These are phyloP conservation scores for Kodamaea jinghongensis DNA, from an alignment of 805 yeast genomes.

Conservation along the genomic window DNA sequence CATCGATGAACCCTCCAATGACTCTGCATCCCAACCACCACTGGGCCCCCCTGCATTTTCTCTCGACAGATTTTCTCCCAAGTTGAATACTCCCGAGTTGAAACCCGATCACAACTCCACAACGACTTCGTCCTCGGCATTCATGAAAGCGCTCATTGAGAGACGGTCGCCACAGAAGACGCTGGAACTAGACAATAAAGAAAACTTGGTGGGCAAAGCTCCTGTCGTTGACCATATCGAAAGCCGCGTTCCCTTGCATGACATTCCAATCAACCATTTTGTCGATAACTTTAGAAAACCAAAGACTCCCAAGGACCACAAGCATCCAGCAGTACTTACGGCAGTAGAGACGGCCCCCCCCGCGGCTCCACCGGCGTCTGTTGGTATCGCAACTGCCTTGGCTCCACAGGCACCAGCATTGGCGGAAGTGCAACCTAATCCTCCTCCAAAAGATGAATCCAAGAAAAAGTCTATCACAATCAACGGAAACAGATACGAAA, in stretches of 20 bases:
- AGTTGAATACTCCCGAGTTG: conserved; percentile 1
- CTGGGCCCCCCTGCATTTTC: conserved; percentile 8
- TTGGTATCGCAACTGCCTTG: too few relatives aligned
- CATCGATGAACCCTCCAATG: conserved; percentile 1
- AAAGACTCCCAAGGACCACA: conserved; percentile 9
- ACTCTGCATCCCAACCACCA: not conserved
- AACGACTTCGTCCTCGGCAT: conserved; percentile 4
- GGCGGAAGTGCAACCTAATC: not conserved
- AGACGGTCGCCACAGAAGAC: conserved; percentile 3
- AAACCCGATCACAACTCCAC: conserved; percentile 2
- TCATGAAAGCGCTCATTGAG: conserved; percentile 9
- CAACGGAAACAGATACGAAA: conserved; percentile 66
- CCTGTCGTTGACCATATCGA: not conserved
- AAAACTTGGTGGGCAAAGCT: conserved; percentile 4
- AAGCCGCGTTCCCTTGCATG: conserved; percentile 18
- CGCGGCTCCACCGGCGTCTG: not conserved
- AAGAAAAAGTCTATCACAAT: conserved; percentile 30
- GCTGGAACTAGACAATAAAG: conserved; percentile 1
- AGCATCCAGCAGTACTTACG: too few relatives aligned
- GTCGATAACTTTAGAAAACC: conserved; percentile 35
- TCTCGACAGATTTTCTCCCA: conserved; percentile 7
- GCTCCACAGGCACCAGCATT: conserved; percentile 4
- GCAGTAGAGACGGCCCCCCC: not conserved
- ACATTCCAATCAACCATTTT: conserved; percentile 14
- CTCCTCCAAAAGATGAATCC: conserved; percentile 14